Base-by-base conservation (phyloP, 2,329 filamentous ascomycete genomes). In the Paraphoma sp. region DNA sequence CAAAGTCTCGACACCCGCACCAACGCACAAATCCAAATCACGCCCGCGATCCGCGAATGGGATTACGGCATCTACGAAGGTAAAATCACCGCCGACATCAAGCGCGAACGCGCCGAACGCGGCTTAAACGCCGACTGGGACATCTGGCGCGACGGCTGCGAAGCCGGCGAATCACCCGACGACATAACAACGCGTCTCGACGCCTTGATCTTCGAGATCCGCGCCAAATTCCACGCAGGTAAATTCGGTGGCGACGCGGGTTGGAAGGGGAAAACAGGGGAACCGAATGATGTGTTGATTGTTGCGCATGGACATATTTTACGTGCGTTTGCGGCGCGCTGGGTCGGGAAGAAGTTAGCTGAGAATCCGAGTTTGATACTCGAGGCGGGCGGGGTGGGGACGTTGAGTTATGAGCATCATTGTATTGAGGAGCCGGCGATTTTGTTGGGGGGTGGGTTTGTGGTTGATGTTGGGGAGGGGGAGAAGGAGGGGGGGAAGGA, bases 271-370 rank as follows among this genome's bases (percentile, higher is more conserved):
- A 36, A 14, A 3, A 36, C 9, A 2, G 33, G 33, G 10, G 33
- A 62, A 38, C 85, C 80, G 28, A 80, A 85, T 14, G 91, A 94
- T 75, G 86, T 94, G 16, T 76, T 94, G 23, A 82, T 97, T 47
- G 92, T 97, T 6, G 93, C 92, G 18, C 93, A 97, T 73, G 93
- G 93, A 0, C 93, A 97, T 78, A 94, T 97, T 54, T 80, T 97
- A 51, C 84, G 93, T 14, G 91, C 92, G 0, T 92, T 97, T 74
- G 93, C 93, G 6, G 91, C 94, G 82, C 84, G 93, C 31, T 97
- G 93, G 93, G 84, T 88, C 0, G 86, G 87, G 0, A 90, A 90
- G 79, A 82, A 86, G 11, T 80, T 97, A 56, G 84, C 86, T 52
- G 88, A 92, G 48, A 92, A 90, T 7, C 90, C 92, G 40, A 86